phyloP scores from a whole-genome alignment of 768 basidiomycete genomes.

The Boletus subcaerulescens region DNA sequence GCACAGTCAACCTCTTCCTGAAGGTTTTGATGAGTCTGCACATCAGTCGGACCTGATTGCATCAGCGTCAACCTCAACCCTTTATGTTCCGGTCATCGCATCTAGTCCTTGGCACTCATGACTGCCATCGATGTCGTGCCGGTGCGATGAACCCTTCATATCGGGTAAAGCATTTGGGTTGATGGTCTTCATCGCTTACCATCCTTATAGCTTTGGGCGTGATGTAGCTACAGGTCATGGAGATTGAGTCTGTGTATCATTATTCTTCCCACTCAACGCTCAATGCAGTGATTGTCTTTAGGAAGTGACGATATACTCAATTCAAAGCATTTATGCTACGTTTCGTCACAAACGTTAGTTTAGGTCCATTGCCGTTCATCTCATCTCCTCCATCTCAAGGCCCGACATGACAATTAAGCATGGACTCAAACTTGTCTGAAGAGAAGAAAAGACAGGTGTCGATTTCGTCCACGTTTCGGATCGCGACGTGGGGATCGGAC shows the following conservation, averaged over 20 bases:
- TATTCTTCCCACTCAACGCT: too few species aligned
- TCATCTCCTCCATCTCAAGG: background rate
- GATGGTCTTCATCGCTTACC: background rate
- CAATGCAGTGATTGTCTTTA: too few species aligned
- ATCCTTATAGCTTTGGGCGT: background rate
- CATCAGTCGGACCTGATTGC: background rate
- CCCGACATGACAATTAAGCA: background rate
- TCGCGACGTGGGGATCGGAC: background rate
- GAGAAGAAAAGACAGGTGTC: background rate
- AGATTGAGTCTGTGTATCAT: too few species aligned
- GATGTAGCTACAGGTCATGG: too few species aligned
- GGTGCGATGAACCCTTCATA: background rate
- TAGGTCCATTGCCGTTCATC: background rate
- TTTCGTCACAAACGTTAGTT: background rate
- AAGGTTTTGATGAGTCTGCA: too few species aligned
- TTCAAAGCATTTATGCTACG: too few species aligned
- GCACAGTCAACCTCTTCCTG: background rate
- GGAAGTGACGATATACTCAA: too few species aligned
- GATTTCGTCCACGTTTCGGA: conserved; percentile 2
- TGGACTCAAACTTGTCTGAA: background rate
- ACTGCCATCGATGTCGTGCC: background rate
- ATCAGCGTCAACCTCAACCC: background rate
- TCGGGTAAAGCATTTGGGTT: background rate
- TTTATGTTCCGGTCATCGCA: background rate
- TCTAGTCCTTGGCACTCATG: background rate